Evolutionary conservation across 2,329 filamentous ascomycete species (phyloP).

Genomic region (Aspergillus ochraceus): DNA sequence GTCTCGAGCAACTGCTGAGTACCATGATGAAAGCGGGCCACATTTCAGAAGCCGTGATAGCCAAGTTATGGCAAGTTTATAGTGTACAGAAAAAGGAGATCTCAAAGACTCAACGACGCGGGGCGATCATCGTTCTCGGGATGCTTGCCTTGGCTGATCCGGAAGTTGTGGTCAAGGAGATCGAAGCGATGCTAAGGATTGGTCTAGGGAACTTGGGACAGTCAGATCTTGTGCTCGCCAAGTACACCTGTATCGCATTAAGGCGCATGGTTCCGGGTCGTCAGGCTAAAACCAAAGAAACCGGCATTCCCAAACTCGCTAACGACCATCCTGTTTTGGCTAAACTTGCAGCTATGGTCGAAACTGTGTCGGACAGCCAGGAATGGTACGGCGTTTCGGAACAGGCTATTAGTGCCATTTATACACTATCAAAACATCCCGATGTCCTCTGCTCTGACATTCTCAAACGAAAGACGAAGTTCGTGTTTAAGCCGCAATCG

Average conservation of each 20-base stretch:
- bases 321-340: slow-evolving; percentile 89
- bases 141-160: slow-evolving; percentile 94
- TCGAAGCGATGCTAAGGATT: slow-evolving; percentile 89
- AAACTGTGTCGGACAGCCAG: slow-evolving; percentile 83
- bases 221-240: slow-evolving; percentile 81
- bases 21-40: slow-evolving; percentile 97
- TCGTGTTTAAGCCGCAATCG: slow-evolving; percentile 64
- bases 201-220: slow-evolving; percentile 80
- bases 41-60: slow-evolving; percentile 80
- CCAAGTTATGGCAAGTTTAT: slow-evolving; percentile 97
- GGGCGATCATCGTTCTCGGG: slow-evolving; percentile 91
- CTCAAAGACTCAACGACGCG: slow-evolving; percentile 83
- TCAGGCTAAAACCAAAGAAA: slow-evolving; percentile 69
- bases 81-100: slow-evolving; percentile 92
- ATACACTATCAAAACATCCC: slow-evolving; percentile 88
- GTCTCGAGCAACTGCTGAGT: slow-evolving; percentile 86
- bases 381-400: slow-evolving; percentile 96
- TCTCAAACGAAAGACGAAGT: slow-evolving; percentile 78
- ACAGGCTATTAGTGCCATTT: slow-evolving; percentile 94
- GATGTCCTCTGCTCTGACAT: slow-evolving; percentile 92
- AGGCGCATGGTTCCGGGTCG: slow-evolving; percentile 88
- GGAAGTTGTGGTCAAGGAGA: slow-evolving; percentile 90
- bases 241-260: slow-evolving; percentile 92
- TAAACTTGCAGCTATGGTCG: slow-evolving; percentile 78
- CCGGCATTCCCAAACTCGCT: slow-evolving; percentile 69